Conservation (phyloP, 164 flowering plant genomes). For the Santalum album region DNA sequence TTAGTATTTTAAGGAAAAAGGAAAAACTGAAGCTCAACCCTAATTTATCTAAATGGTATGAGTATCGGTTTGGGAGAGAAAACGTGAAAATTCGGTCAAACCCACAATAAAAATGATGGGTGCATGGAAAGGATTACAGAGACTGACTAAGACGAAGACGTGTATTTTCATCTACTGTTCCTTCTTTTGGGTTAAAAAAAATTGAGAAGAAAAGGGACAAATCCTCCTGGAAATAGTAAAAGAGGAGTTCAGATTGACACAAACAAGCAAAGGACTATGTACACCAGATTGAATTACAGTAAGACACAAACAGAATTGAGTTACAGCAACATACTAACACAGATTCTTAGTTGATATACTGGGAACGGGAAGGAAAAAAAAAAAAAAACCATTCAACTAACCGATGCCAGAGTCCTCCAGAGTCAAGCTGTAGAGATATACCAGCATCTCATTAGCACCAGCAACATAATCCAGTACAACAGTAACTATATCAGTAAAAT, state of each 20-base stretch:
- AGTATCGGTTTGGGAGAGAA: not conserved
- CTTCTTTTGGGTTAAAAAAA: slow-evolving; percentile 2
- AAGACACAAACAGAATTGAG: not conserved
- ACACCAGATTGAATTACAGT: slow-evolving; percentile 10
- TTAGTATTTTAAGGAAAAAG: not conserved
- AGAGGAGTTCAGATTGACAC: slow-evolving; percentile 14
- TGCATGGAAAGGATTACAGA: not conserved
- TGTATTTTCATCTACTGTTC: not conserved
- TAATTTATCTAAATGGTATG: slow-evolving; percentile 1
- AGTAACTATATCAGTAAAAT: too few species aligned
- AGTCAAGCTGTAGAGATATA: slow-evolving; percentile 17
- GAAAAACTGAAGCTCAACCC: not conserved
- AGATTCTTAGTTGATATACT: slow-evolving; percentile 6
- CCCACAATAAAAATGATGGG: slow-evolving; percentile 43
- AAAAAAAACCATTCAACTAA: slow-evolving; percentile 5
- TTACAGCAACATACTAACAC: slow-evolving; percentile 2
- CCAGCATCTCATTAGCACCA: slow-evolving; percentile 15
- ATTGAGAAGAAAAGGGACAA: not conserved
- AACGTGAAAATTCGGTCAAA: slow-evolving; percentile 15
- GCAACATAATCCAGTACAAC: not conserved
- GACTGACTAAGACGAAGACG: not conserved
- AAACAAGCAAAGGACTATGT: slow-evolving; percentile 7
- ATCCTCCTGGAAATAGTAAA: slow-evolving; percentile 21
- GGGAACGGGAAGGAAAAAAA: not conserved
- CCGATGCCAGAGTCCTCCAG: slow-evolving; percentile 33